Evolutionary conservation across 441 rosid genomes (phyloP), one percentile per base, ranked within the genome.

Genomic region (Gossypium gossypioides): DNA sequence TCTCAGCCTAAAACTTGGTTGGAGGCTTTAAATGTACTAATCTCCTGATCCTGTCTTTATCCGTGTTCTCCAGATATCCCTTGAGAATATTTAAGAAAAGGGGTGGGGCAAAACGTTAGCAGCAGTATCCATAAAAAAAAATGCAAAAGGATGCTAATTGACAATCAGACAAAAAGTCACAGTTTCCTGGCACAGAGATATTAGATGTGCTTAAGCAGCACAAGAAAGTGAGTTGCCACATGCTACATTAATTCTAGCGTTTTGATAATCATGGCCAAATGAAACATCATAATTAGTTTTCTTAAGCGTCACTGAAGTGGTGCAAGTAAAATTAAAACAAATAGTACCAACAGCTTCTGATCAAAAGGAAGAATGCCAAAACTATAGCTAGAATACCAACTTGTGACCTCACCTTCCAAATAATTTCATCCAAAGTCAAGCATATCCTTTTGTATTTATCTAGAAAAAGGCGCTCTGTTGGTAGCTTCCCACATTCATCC

Each of bases 361-460:
- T 46, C n/a, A 24, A 44, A 1, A 27, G 18, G 37, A 19, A 56
- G 6, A 21, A 70, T 16, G 27, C 15, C 25, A 71, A 13, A 56
- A 21, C 18, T 18, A 25, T 25, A 34, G n/a, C 6, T 62, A 2
- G 10, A 52, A 32, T 0, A 18, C 18, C 68, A 15, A 32, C 51
- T 34, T 32, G 65, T 71, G 61, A 77, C 6, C 79, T 82, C 68
- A 87, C 93, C 86, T 86, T 86, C 97, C 98, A 90, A 58, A 91
- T 87, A 64, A 90, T 94, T 79, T 94, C 98, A 83, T 94, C 98
- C 68, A 94, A 84, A 76, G 92, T 87, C 81, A 94, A 77, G 81
- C 96, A 94, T 76, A 91, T 94, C 85, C 78, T 88, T 75, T 96
- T 96, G 4, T 94, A 91, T 80, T 91, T 91, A 77, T 94, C 97